Conservation (phyloP, 768 basidiomycete species). For the Boletus pseudo-olivaceus region DNA sequence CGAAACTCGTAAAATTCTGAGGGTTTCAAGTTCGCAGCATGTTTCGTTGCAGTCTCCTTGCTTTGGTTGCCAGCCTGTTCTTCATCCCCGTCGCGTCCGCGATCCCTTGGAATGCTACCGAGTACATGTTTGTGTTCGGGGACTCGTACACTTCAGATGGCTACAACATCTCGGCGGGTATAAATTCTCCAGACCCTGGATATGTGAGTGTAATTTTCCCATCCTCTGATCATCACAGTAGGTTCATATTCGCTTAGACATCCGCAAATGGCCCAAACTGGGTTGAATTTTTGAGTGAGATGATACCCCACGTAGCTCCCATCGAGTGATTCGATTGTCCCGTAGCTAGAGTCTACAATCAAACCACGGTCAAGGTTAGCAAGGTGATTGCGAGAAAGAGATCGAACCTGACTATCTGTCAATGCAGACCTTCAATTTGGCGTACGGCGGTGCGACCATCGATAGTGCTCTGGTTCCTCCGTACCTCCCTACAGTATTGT, state of each 20-base stretch:
- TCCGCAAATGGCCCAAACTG: conserved; percentile 62
- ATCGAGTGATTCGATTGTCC: conserved; percentile 4
- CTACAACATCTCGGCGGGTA: conserved; percentile 55
- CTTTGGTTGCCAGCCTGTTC: conserved; percentile 2
- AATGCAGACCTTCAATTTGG: conserved; percentile 58
- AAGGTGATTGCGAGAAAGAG: neutral
- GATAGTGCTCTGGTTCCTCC: conserved; percentile 54
- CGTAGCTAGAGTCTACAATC: conserved; percentile 51
- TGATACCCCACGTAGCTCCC: neutral
- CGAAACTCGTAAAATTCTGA: neutral
- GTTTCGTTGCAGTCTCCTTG: too few species aligned
- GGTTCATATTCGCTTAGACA: too few species aligned
- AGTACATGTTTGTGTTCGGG: conserved; percentile 59
- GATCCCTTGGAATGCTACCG: conserved; percentile 48
- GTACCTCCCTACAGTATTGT: conserved; percentile 48
- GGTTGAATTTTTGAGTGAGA: conserved; percentile 50
- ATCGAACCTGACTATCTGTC: neutral
- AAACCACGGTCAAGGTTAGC: conserved; percentile 47
- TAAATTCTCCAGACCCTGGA: conserved; percentile 48
- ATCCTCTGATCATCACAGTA: neutral
- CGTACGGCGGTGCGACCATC: conserved; percentile 66
- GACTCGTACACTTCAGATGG: conserved; percentile 62
- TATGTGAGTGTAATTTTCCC: conserved; percentile 36
- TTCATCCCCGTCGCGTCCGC: conserved; percentile 13
- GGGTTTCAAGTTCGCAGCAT: neutral